Evolutionary conservation across 1,139 yeast genomes (phyloP), one percentile per base, ranked within the genome.

Genomic region (Blastobotrys ciferrii): DNA sequence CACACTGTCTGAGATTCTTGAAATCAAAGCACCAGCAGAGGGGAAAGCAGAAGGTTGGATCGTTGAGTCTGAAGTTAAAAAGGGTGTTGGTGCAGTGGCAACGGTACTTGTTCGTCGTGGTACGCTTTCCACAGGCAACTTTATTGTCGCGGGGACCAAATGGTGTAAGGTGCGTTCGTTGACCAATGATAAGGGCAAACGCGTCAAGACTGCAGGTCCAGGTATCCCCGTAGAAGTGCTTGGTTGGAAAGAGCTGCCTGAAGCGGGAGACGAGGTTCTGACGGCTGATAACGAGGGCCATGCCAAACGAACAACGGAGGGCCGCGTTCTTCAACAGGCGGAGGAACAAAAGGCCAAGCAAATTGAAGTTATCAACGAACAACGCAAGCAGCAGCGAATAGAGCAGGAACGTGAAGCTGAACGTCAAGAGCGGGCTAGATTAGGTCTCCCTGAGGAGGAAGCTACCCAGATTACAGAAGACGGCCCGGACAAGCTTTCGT

Each of bases 171-270:
- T 92, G 2, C 80, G 84, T 58, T 82, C 84, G n/a, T 79, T 92
- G 78, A 77, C 76, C 52, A 88, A 88, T 65, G 96, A 88, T 59
- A 65, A 70, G 51, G 92, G 92, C 1, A 82, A 81, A 55, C 50
- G 71, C 1, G 69, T 89, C 12, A 80, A 81, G 55, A 51, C 67
- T 23, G 98, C 96, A 0, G 80, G 81, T 0, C 98, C 99, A 0
- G 86, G 97, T 0, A 83, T 87, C 2, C 97, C 98, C 0, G 95
- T 88, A 1, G 95, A 89, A 60, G 75, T 92, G 4, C 78, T 89
- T 68, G 98, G 99, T 0, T 92, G 98, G 98, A 89, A 87, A 62
- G 92, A 83, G 36, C 70, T 89, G 42, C 98, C 98, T 0, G 87
- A 81, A 46, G 94, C 96, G 17, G 99, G 99, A 1, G 96, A 89